Base-by-base conservation (phyloP, 192 early-diverging fungal genomes). In the Coemansia sp. region DNA sequence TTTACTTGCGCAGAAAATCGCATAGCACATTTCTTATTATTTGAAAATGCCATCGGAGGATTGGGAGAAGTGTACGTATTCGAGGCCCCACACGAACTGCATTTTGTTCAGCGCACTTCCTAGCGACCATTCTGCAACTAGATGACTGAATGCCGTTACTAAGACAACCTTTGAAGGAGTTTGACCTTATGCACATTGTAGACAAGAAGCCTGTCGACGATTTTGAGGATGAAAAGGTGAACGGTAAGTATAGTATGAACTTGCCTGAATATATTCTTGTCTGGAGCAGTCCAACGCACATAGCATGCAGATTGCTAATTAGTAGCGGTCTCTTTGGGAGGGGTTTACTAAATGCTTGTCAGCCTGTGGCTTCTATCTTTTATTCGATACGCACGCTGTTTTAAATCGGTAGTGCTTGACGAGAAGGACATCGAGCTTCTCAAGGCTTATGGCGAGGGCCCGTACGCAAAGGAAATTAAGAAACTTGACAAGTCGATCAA, bases 401-500 rank as follows among this genome's bases (percentile, higher is more conserved):
- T 38, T 31, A 23, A 12, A 3, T 31, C 19, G 63, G 55, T 81
- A 75, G 69, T 73, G 48, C 71, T 74, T 22, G 73, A 78, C 58
- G 68, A 73, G 32, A 71, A 69, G 66, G 76, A 71, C 49, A 84
- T 84, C 58, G 75, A 74, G 49, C 73, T 76, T 24, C 72, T 78
- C 61, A 82, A 82, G 55, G 73, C 80, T 5, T 99, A 99, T 71
- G 97, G 97, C 54, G 93, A 95, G 85, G 97, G 97, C 24, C 93
- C 97, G 28, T 99, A 99, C 62, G 94, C 94, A 19, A 89, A 90
- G 62, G 94, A 98, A 62, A 87, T 99, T 65, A 96, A 93, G 76
- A 88, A 88, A 59, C 87, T 96, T 30, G 97, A 98, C 65, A 86
- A 85, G 56, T 93, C 96, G 41, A 98, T 99, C 68, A 96, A 94